Evolutionary conservation across 208 protist species (phyloP).

Genomic region (Porcisia hertigi): DNA sequence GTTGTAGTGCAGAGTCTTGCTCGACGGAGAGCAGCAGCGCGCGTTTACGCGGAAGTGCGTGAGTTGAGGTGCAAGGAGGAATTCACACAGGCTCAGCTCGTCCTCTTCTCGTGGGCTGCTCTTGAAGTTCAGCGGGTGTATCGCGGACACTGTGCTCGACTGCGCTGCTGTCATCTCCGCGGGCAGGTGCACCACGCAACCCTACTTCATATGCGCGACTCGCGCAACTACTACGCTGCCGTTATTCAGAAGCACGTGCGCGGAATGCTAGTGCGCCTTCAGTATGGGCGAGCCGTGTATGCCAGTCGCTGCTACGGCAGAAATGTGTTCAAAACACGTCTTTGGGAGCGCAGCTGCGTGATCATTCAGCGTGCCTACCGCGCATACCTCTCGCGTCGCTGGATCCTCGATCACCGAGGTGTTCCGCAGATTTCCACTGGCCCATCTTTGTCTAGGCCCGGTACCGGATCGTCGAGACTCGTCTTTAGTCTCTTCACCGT

Average conservation of each 20-base stretch:
- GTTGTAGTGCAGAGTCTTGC: slow-evolving; percentile 57
- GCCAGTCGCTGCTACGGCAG: slow-evolving; percentile 62
- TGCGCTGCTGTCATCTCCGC: slow-evolving; percentile 36
- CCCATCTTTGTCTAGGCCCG: background rate
- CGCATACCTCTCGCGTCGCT: slow-evolving; percentile 32
- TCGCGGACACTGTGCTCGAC: slow-evolving; percentile 55
- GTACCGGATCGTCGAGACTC: background rate
- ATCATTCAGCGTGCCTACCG: slow-evolving; percentile 69
- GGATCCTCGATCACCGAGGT: background rate
- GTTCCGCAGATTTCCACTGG: background rate
- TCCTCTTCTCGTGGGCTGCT: slow-evolving; percentile 50
- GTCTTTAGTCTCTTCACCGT: background rate
- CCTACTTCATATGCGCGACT: slow-evolving; percentile 67
- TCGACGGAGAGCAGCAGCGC: slow-evolving; percentile 31
- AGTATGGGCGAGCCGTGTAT: slow-evolving; percentile 52
- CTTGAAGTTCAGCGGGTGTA: slow-evolving; percentile 73
- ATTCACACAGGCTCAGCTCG: slow-evolving; percentile 5
- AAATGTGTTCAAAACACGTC: slow-evolving; percentile 56
- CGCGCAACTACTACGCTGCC: slow-evolving; percentile 71
- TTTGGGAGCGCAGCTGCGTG: slow-evolving; percentile 50
- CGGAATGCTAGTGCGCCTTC: slow-evolving; percentile 57
- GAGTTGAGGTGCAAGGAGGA: slow-evolving; percentile 8
- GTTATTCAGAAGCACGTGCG: slow-evolving; percentile 76
- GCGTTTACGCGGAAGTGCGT: slow-evolving; percentile 20
- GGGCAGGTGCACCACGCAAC: slow-evolving; percentile 46